These are phyloP conservation scores for Pseudevernia furfuracea DNA, from an alignment of 495 filamentous ascomycete genomes.

Conservation along the genomic window DNA sequence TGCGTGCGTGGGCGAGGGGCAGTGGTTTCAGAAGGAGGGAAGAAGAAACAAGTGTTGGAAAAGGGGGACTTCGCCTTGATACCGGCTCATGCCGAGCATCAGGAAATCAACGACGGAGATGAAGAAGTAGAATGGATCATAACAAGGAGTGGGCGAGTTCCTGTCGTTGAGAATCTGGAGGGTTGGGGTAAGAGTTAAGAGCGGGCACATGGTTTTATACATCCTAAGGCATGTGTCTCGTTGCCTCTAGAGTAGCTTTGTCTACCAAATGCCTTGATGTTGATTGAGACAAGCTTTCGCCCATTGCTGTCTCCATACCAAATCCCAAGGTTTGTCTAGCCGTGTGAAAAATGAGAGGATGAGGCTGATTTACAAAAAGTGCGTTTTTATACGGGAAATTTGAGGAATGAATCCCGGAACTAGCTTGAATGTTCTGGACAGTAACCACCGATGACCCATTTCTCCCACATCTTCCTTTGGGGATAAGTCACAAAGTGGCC, in stretches of 20 bases:
- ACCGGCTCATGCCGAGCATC: slow-evolving; percentile 57
- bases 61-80: slow-evolving; percentile 59
- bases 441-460: slow-evolving; percentile 47
- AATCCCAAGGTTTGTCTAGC: neutral
- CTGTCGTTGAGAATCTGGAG: slow-evolving; percentile 50
- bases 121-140: slow-evolving; percentile 54
- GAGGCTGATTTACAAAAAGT: neutral
- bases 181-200: slow-evolving; percentile 41
- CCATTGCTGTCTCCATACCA: neutral
- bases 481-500: slow-evolving; percentile 43
- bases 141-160: slow-evolving; percentile 48
- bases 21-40: slow-evolving; percentile 40
- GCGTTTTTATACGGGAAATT: neutral
- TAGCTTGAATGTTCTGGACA: slow-evolving; percentile 24
- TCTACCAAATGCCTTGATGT: neutral
- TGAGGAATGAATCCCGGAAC: neutral
- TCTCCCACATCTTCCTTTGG: slow-evolving; percentile 55
- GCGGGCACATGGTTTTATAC: neutral
- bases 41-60: slow-evolving; percentile 43
- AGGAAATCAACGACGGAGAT: slow-evolving; percentile 56
- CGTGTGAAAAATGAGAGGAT: neutral
- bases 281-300: neutral
- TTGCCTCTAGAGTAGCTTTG: neutral
- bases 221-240: neutral
- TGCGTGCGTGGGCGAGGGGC: slow-evolving; percentile 41